A percentile compares a stretch with the other conserved stretches of the same genome.
Evolutionary conservation across 495 filamentous ascomycete genomes (phyloP).

Genomic region (Penicillium waksmanii): DNA sequence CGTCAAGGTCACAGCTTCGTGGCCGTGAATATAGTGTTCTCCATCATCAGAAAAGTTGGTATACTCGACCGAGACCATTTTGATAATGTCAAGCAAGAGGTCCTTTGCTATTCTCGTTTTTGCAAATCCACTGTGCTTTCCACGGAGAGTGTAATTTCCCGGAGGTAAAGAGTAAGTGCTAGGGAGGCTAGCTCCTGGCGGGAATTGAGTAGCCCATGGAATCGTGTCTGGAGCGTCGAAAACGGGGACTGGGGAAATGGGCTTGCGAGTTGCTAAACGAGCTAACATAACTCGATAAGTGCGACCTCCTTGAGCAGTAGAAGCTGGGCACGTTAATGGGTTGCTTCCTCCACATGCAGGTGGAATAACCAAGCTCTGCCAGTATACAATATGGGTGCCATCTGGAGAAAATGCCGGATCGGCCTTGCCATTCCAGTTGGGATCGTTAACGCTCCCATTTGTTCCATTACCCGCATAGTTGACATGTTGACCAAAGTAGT

Average conservation of each 20-base stretch:
- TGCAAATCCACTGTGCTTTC: constrained; percentile 13
- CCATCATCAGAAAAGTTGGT: constrained; percentile 9
- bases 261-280: constrained; percentile 11
- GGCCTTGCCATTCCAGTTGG: constrained; percentile 31
- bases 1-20: constrained; percentile 6
- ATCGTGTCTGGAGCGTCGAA: constrained; percentile 14
- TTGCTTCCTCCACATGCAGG: constrained; percentile 25
- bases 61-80: constrained; percentile 10
- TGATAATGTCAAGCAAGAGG: neutral
- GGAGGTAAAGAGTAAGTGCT: neutral
- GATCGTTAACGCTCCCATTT: constrained; percentile 25
- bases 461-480: constrained; percentile 23
- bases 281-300: constrained; percentile 27
- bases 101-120: constrained; percentile 6
- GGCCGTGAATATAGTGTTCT: constrained; percentile 3
- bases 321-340: constrained; percentile 22
- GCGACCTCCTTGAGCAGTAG: constrained; percentile 21
- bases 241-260: neutral
- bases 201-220: constrained; percentile 21
- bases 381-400: constrained; percentile 27
- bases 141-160: constrained; percentile 20
- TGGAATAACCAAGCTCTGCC: constrained; percentile 17
- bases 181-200: constrained; percentile 8
- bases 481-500: constrained; percentile 30
- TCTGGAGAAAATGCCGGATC: constrained; percentile 31